Base-by-base conservation (phyloP, 805 yeast genomes). In the Monosporozyma yasuniensis region DNA sequence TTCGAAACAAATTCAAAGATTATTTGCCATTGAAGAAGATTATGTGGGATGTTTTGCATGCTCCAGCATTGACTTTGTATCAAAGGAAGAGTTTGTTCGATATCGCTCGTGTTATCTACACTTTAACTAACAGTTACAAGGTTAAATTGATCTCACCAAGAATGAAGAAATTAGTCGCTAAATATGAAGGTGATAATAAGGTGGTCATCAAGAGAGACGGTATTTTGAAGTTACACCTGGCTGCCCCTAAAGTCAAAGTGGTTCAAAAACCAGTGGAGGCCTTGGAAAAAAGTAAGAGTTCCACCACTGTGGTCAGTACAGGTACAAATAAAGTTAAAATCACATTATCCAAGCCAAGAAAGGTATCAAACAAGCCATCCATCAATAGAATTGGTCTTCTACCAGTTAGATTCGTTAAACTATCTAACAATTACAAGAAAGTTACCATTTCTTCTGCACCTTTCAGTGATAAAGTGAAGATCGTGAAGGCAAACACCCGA, bases 1-100 rank as follows among this genome's bases (percentile, higher is more conserved):
- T 62, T 25, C 53, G 67, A 44, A 53, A 55, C 16, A 54, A 55
- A 43, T 66, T 66, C 44, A 60, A 56, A 35, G 52, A 77, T 2
- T 72, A 77, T 47, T 80, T 65, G 27, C 87, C 88, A 0, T 68
- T 93, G 19, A 74, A 75, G 48, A 58, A 61, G 2, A 75, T 76
- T 8, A 57, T 93, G 1, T 89, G 96, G 96, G 72, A 75, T 42
- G 72, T 81, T 9, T 63, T 89, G 8, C 84, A 82, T 56, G 73
- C 84, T 0, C 79, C 84, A 1, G 63, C 82, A 23, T 52, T 83
- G 18, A 75, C 84, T 11, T 66, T 87, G 1, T 68, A 76, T 41
- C 81, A 81, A 32, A 79, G 81, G 55, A 73, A 90, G 50, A 65
- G 74, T 34, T 59, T 91, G 8, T 81, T 85, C 55, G 84, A 80